phyloP scores from a whole-genome alignment of 495 filamentous ascomycete species.

The Neurospora sp. region DNA sequence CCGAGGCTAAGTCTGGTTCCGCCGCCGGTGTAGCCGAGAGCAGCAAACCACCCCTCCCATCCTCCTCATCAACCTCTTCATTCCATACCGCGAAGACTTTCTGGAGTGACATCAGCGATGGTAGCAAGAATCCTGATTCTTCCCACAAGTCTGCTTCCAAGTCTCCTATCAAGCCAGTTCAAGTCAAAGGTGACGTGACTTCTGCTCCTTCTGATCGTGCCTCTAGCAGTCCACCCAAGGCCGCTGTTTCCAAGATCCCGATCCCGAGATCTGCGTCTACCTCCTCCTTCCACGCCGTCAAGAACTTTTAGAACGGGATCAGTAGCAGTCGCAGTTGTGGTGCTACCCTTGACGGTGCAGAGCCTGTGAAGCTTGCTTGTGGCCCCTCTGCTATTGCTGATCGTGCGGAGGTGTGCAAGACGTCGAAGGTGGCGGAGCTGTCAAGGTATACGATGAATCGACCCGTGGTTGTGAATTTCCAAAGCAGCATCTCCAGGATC shows the following conservation, averaged over 20 bases:
- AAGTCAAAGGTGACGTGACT: neutral
- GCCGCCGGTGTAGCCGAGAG: neutral
- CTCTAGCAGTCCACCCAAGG: neutral
- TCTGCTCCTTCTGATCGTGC: neutral
- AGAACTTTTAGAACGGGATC: neutral
- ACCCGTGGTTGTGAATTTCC: fast-evolving
- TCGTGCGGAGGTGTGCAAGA: neutral
- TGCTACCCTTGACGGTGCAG: neutral
- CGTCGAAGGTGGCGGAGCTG: neutral
- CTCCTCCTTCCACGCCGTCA: neutral
- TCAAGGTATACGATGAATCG: fast-evolving
- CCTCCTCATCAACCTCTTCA: neutral
- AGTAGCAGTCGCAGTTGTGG: neutral
- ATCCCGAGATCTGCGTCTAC: neutral
- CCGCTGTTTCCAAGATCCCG: neutral
- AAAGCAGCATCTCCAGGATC: neutral
- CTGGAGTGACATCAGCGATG: neutral
- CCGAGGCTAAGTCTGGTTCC: neutral
- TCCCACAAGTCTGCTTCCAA: neutral
- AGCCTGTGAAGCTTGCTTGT: neutral
- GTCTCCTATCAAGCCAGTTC: neutral
- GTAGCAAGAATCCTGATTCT: neutral
- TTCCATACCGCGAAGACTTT: neutral
- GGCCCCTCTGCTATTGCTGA: neutral
- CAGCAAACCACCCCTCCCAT: neutral